A percentile compares a stretch with the other conserved stretches of the same genome.
phyloP scores from a whole-genome alignment of 2,329 filamentous ascomycete genomes.

The Fusarium drepaniforme region DNA sequence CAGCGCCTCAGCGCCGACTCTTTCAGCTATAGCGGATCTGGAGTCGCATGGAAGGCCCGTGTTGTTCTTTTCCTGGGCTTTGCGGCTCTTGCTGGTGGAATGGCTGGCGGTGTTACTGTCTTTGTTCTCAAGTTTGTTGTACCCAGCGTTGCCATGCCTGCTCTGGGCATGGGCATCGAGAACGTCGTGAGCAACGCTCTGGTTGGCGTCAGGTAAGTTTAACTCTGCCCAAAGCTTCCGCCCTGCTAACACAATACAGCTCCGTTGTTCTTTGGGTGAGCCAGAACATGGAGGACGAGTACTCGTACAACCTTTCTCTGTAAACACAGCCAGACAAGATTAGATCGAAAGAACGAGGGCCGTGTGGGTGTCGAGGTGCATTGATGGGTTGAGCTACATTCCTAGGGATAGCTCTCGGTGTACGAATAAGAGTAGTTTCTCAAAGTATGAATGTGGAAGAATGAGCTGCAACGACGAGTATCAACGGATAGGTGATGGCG shows the following conservation, averaged over 20 bases:
- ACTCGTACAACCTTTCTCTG: conserved; percentile 75
- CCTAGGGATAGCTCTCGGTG: conserved; percentile 14
- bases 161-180: conserved; percentile 73
- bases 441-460: conserved; percentile 5
- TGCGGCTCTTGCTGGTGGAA: conserved; percentile 73
- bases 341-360: conserved; percentile 8
- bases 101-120: conserved; percentile 77
- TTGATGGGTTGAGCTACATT: conserved; percentile 12
- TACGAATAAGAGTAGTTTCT: conserved; percentile 31
- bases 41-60: conserved; percentile 76
- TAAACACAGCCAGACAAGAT: conserved; percentile 46
- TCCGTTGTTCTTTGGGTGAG: conserved; percentile 75
- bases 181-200: conserved; percentile 75
- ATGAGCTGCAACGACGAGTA: conserved; percentile 8
- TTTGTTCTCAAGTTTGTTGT: conserved; percentile 76
- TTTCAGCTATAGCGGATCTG: conserved; percentile 71
- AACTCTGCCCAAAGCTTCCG: neutral
- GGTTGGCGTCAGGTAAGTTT: conserved; percentile 69
- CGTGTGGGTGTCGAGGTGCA: conserved; percentile 10
- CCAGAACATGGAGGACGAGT: conserved; percentile 81
- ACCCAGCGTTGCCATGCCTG: conserved; percentile 68
- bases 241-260: conserved; percentile 52
- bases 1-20: conserved; percentile 72
- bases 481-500: neutral
- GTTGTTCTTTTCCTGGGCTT: conserved; percentile 77